phyloP scores from a whole-genome alignment of 257 asterid species.

The Craterostigma plantagineum region DNA sequence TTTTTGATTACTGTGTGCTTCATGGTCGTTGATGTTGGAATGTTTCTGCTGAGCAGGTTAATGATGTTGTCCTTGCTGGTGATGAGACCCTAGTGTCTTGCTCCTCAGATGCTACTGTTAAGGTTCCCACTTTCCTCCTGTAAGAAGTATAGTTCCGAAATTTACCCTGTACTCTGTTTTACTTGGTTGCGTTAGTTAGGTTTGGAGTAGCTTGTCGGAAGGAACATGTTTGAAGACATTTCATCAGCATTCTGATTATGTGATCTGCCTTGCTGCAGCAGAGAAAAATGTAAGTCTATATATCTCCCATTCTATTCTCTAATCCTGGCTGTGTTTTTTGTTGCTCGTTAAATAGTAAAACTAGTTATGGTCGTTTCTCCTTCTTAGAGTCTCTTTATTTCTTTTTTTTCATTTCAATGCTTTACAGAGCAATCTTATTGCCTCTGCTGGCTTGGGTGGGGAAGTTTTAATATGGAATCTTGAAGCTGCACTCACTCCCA shows the following conservation, averaged over 20 bases:
- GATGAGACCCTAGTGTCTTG: constrained; percentile 78
- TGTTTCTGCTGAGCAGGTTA: constrained; percentile 38
- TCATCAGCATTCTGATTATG: constrained; percentile 86
- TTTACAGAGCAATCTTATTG: constrained; percentile 55
- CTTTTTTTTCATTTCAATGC: constrained; percentile 6
- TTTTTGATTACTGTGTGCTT: too few relatives aligned
- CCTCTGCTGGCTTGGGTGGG: constrained; percentile 99
- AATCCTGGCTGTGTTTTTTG: background rate
- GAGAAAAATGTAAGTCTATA: constrained; percentile 55
- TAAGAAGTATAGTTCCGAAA: constrained; percentile 6
- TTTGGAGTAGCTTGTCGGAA: constrained; percentile 61
- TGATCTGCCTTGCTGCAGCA: constrained; percentile 90
- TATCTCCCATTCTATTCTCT: too few relatives aligned
- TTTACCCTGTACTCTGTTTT: constrained; percentile 9
- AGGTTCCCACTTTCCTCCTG: constrained; percentile 29
- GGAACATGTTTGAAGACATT: constrained; percentile 66
- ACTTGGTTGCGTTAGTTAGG: constrained; percentile 22
- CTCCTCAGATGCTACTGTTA: constrained; percentile 93
- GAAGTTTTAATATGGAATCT: constrained; percentile 98
- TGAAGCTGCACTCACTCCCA: constrained; percentile 77
- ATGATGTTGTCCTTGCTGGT: constrained; percentile 71
- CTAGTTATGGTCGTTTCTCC: background rate
- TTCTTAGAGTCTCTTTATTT: background rate
- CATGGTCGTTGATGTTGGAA: too few relatives aligned
- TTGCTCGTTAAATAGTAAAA: background rate